phyloP scores from a whole-genome alignment of 2,329 filamentous ascomycete genomes.

The Xylaria arbuscula region DNA sequence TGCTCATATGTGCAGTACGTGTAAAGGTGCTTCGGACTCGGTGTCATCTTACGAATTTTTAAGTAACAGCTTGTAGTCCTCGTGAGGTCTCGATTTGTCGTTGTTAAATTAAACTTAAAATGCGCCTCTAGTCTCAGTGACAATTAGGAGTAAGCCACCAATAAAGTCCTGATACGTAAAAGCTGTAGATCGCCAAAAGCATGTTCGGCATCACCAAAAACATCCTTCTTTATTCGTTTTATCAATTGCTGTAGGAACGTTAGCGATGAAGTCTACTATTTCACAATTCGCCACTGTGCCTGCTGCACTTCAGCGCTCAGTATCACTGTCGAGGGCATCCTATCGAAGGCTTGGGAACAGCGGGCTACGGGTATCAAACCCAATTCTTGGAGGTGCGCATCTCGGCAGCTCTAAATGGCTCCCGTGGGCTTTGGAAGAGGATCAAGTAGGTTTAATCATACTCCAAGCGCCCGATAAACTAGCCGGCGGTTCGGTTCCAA shows the following conservation, averaged over 20 bases:
- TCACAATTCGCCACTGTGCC: conserved; percentile 23
- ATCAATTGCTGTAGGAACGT: not conserved
- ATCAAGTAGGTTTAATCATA: conserved; percentile 54
- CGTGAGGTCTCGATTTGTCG: not conserved
- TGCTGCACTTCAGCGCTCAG: conserved; percentile 14
- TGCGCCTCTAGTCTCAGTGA: not conserved
- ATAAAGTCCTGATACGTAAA: not conserved
- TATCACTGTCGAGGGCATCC: conserved; percentile 54
- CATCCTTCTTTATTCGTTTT: not conserved
- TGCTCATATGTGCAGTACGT: not conserved
- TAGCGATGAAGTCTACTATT: conserved; percentile 18
- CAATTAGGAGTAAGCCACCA: not conserved
- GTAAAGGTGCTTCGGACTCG: conserved; percentile 1
- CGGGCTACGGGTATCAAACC: conserved; percentile 70
- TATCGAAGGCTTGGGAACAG: conserved; percentile 68
- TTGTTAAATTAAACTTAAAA: conserved; percentile 1
- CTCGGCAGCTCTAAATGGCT: conserved; percentile 65
- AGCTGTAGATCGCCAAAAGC: not conserved
- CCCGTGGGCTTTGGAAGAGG: conserved; percentile 68
- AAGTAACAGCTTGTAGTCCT: not conserved
- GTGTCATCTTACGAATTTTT: not conserved
- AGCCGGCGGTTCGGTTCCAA: not conserved
- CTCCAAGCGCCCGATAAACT: too few relatives aligned
- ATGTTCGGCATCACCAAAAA: not conserved
- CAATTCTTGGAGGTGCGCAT: conserved; percentile 73